A percentile compares a stretch with the other conserved stretches of the same genome.
phyloP scores from a whole-genome alignment of 495 filamentous ascomycete species.

The Trichoderma virens region DNA sequence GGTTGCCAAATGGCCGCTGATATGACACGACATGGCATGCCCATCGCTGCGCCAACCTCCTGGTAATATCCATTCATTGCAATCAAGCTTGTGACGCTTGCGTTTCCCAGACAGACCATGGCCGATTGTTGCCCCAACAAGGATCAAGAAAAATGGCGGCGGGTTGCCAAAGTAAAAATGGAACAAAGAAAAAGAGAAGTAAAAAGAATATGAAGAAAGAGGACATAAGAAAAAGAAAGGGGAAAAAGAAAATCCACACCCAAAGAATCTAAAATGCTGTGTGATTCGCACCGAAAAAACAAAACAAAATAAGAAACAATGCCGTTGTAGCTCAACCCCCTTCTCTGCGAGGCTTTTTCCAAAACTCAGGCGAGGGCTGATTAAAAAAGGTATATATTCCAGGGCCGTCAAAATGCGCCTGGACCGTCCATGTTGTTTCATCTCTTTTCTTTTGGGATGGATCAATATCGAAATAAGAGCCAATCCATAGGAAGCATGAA shows the following conservation, averaged over 20 bases:
- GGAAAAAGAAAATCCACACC: neutral
- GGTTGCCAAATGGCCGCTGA: neutral
- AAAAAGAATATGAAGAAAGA: too few relatives aligned
- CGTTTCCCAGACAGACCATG: neutral
- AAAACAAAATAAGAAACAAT: neutral
- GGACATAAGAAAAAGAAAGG: too few relatives aligned
- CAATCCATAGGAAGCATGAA: neutral
- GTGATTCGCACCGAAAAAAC: neutral
- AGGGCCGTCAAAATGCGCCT: neutral
- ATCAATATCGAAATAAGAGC: neutral
- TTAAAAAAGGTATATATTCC: neutral
- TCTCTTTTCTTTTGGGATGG: neutral
- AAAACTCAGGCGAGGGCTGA: neutral
- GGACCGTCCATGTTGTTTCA: neutral
- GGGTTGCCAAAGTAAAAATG: neutral
- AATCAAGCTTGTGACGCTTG: neutral
- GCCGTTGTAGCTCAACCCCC: neutral
- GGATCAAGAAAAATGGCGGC: neutral
- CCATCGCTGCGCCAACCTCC: neutral
- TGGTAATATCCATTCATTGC: neutral
- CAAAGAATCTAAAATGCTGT: constrained; percentile 3
- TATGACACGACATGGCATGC: neutral
- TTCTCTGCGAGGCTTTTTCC: neutral
- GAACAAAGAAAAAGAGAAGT: neutral
- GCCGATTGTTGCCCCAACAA: neutral